Conservation (phyloP, 2,329 filamentous ascomycete genomes). For the Endoconidiophora polonica region DNA sequence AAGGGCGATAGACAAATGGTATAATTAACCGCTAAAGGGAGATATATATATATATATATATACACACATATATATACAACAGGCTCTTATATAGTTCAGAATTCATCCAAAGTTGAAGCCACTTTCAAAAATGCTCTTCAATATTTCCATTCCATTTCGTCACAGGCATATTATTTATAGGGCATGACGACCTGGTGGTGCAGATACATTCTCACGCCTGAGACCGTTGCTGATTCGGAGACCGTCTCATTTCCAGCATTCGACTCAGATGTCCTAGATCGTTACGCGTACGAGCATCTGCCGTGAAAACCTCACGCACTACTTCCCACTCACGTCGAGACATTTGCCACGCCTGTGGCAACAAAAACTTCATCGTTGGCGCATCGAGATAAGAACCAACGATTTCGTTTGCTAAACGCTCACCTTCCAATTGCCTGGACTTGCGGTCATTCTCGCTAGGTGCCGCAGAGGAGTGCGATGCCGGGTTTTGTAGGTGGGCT, state of each 20-base stretch:
- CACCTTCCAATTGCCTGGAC: conserved; percentile 23
- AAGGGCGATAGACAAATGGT: too few relatives aligned
- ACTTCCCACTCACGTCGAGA: conserved; percentile 57
- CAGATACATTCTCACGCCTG: not conserved
- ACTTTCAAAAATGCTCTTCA: too few relatives aligned
- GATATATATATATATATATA: too few relatives aligned
- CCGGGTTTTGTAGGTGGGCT: not conserved
- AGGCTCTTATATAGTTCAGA: too few relatives aligned
- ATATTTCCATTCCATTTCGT: too few relatives aligned
- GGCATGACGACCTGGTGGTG: too few relatives aligned
- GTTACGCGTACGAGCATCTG: conserved; percentile 46
- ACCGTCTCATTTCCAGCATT: conserved; percentile 29
- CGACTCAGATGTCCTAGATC: conserved; percentile 41
- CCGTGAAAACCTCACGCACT: conserved; percentile 49
- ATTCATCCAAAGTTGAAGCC: too few relatives aligned
- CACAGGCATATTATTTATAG: too few relatives aligned
- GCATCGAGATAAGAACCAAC: conserved; percentile 45
- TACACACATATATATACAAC: too few relatives aligned
- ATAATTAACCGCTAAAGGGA: too few relatives aligned
- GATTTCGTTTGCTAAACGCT: conserved; percentile 42
- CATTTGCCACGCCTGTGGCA: conserved; percentile 53
- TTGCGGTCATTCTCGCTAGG: conserved; percentile 7
- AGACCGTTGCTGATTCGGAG: conserved; percentile 1
- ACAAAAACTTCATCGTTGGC: conserved; percentile 51
- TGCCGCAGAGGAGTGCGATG: not conserved